Evolutionary conservation across 257 asterid genomes (phyloP).

Genomic region (Solanum gracilifrons): DNA sequence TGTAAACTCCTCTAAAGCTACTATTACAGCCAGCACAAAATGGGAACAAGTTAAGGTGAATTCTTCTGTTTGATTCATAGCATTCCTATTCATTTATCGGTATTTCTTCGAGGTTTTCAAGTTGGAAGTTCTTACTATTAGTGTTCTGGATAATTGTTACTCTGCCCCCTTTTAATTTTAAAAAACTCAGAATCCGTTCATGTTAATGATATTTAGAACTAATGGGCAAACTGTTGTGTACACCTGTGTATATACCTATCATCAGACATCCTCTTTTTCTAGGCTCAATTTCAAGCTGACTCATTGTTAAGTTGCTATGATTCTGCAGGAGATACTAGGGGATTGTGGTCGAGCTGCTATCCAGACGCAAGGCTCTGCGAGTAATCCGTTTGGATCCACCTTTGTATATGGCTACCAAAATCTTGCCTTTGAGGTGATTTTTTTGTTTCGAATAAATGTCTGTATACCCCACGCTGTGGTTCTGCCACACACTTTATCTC

Average conservation of each 20-base stretch:
- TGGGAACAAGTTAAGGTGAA: constrained; percentile 87
- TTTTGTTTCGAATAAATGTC: background rate
- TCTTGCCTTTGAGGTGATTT: constrained; percentile 63
- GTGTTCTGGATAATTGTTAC: background rate
- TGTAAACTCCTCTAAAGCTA: constrained; percentile 24
- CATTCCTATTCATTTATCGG: background rate
- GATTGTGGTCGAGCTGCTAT: constrained; percentile 76
- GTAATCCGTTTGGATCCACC: constrained; percentile 79
- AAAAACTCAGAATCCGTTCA: background rate
- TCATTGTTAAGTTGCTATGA: background rate
- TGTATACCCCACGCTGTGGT: background rate
- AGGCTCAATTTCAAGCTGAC: background rate
- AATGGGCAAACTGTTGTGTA: background rate
- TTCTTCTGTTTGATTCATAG: background rate
- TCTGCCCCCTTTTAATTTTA: background rate
- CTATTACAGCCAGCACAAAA: constrained; percentile 57
- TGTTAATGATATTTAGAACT: background rate
- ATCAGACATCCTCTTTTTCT: background rate
- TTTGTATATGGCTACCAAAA: constrained; percentile 76
- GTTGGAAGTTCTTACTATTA: background rate
- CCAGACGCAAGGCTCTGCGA: constrained; percentile 73
- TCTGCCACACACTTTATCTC: background rate
- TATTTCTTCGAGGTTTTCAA: background rate
- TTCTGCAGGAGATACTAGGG: constrained; percentile 65
- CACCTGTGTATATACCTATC: background rate